Base-by-base conservation (phyloP, 352 stramenopile genomes). In the Pythium apleroticum region DNA sequence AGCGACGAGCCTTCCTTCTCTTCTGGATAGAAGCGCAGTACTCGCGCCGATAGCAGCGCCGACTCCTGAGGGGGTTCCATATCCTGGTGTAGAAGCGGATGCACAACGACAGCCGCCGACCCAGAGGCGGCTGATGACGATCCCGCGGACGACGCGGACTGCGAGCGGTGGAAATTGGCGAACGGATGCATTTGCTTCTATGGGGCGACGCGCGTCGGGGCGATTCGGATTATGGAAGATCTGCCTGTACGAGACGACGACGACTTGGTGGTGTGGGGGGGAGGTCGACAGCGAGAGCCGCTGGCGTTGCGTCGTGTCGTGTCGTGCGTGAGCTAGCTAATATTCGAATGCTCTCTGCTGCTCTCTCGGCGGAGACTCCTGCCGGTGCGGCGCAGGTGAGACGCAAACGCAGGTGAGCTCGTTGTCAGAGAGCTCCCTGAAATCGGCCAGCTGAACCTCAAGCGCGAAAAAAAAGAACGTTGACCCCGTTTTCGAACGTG, bases 1-100 rank as follows among this genome's bases (percentile, higher is more conserved):
- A 88, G 66, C 22, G 63, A 67, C 30, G 76, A 73, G 19, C 56
- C 49, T 30, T 79, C 60, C 58, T 90, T 90, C 68, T 77, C 72
- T 61, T 88, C 79, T 6, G 76, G 61, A 37, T 71, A 80, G 45
- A 86, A 88, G 48, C 79, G 70, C 50, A 90, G 50, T 19, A 90
- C 78, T 30, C 86, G 81, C 48, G 87, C 81, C 0, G 79, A 68
- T 11, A 89, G 65, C 37, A 78, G 70, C 19, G 72, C 50, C 20
- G 33, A 20, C 4, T 54, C 60, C 41, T 24, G 19, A 49, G 20
- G 8, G 20, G 41, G 41, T 27, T 49, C 41, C n/a, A 49, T 27
- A 9, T 35, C 37, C 5, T 43, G 8, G 27, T 5, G 22, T 1
- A 41, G n/a, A 2, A 53, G n/a, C n/a, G 43, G 22, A 46, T 61